A percentile compares a stretch with the other conserved stretches of the same genome.
Conservation (phyloP, 306 rosid genomes). For the Lotus japonicus region DNA sequence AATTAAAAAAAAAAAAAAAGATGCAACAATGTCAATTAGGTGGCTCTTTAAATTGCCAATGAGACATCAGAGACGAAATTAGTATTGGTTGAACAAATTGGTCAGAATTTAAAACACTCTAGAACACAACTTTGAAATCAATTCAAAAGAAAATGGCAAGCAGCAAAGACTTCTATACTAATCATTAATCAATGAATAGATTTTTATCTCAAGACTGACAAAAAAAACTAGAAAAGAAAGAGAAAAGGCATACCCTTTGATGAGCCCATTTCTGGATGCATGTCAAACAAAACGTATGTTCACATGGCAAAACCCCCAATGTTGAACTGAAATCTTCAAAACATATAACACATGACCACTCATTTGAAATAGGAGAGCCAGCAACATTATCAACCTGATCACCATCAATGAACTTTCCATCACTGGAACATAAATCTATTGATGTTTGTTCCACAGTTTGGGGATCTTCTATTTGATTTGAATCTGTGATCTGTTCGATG, state of each 20-base stretch:
- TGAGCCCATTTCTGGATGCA: slow-evolving; percentile 82
- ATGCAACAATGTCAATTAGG: neutral
- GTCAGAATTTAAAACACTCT: neutral
- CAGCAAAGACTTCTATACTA: neutral
- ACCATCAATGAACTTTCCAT: slow-evolving; percentile 25
- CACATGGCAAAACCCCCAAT: slow-evolving; percentile 78
- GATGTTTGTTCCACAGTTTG: slow-evolving; percentile 26
- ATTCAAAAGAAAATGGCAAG: slow-evolving; percentile 2
- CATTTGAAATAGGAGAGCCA: slow-evolving; percentile 32
- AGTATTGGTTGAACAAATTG: neutral
- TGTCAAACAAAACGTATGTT: slow-evolving; percentile 78
- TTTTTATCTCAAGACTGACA: neutral
- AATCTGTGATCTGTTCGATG: slow-evolving; percentile 25
- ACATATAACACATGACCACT: slow-evolving; percentile 87
- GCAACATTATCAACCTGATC: slow-evolving; percentile 24
- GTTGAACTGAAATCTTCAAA: slow-evolving; percentile 63
- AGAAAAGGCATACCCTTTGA: slow-evolving; percentile 44
- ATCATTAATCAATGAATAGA: neutral
- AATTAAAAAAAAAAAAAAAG: neutral
- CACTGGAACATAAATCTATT: slow-evolving; percentile 26
- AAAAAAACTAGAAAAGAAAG: neutral
- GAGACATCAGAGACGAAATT: too few relatives aligned
- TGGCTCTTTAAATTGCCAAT: neutral
- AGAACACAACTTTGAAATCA: neutral
- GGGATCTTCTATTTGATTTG: slow-evolving; percentile 23